Percentiles rank a stretch among this genome's conserved stretches.
These are phyloP conservation scores for Atalantia buxifolia DNA, from an alignment of 345 rosid species.

Conservation along the genomic window DNA sequence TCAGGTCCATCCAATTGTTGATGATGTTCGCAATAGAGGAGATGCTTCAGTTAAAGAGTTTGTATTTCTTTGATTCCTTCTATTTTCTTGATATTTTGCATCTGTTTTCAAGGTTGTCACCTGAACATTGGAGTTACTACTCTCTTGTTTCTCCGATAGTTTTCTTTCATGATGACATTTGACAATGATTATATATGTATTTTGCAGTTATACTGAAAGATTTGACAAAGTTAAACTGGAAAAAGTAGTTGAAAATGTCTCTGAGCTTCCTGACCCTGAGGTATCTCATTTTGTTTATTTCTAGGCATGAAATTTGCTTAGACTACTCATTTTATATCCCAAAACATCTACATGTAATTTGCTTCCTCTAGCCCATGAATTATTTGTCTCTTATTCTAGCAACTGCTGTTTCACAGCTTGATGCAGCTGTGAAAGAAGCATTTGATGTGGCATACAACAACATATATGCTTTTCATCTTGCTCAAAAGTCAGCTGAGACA, in stretches of 20 bases:
- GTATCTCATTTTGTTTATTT: constrained; percentile 22
- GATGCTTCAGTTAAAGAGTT: constrained; percentile 86
- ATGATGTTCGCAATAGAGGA: constrained; percentile 68
- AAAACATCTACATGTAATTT: not conserved
- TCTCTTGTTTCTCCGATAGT: not conserved
- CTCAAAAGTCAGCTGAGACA: constrained; percentile 66
- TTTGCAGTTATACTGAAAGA: constrained; percentile 65
- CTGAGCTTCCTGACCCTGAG: constrained; percentile 69
- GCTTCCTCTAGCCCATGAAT: not conserved
- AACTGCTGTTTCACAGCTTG: constrained; percentile 47
- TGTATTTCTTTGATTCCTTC: constrained; percentile 20
- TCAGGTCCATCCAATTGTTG: constrained; percentile 77
- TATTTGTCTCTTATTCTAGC: not conserved
- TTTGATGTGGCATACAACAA: constrained; percentile 90
- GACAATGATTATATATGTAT: not conserved
- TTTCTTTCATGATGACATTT: not conserved
- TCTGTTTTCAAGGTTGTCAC: not conserved
- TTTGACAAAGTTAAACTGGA: constrained; percentile 75
- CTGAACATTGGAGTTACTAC: not conserved
- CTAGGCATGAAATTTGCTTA: not conserved
- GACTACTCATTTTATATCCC: not conserved
- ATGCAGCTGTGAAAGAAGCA: constrained; percentile 53
- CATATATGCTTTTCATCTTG: constrained; percentile 81
- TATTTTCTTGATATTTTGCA: not conserved
- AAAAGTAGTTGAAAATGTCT: constrained; percentile 54